Conservation (phyloP, 1,284 basidiomycete genomes). For the Porphyrellus sp. region DNA sequence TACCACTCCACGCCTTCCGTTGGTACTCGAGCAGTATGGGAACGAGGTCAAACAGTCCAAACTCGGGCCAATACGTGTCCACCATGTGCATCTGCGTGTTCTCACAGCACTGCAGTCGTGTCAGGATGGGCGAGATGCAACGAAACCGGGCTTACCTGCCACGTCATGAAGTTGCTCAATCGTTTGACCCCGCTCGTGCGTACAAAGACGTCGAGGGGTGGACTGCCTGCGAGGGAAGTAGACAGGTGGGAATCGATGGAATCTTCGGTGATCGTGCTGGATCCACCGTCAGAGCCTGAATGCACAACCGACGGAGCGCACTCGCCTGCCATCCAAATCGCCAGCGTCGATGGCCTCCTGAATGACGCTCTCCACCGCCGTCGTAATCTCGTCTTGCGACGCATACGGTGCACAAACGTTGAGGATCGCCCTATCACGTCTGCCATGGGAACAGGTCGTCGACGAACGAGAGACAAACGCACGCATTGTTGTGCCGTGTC, state of each 20-base stretch:
- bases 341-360: slow-evolving; percentile 43
- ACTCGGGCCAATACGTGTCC: slow-evolving; percentile 92
- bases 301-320: not conserved
- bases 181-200: slow-evolving; percentile 91
- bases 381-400: slow-evolving; percentile 88
- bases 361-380: slow-evolving; percentile 65
- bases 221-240: slow-evolving; percentile 64
- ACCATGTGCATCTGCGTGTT: slow-evolving; percentile 90
- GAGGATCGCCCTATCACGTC: slow-evolving; percentile 69
- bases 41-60: slow-evolving; percentile 83
- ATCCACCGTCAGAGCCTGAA: not conserved
- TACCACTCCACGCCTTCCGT: slow-evolving; percentile 56
- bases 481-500: slow-evolving; percentile 73
- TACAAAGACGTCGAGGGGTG: slow-evolving; percentile 87
- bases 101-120: slow-evolving; percentile 59
- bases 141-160: slow-evolving; percentile 66
- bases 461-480: not conserved
- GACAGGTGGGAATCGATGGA: slow-evolving; percentile 66
- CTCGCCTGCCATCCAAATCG: slow-evolving; percentile 36
- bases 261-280: slow-evolving; percentile 60
- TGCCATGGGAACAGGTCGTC: not conserved
- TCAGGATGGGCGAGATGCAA: not conserved
- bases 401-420: slow-evolving; percentile 96
- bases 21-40: slow-evolving; percentile 87
- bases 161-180: slow-evolving; percentile 89